Evolutionary conservation across 2,329 filamentous ascomycete species (phyloP).

Genomic region (Anthostomella pinea): DNA sequence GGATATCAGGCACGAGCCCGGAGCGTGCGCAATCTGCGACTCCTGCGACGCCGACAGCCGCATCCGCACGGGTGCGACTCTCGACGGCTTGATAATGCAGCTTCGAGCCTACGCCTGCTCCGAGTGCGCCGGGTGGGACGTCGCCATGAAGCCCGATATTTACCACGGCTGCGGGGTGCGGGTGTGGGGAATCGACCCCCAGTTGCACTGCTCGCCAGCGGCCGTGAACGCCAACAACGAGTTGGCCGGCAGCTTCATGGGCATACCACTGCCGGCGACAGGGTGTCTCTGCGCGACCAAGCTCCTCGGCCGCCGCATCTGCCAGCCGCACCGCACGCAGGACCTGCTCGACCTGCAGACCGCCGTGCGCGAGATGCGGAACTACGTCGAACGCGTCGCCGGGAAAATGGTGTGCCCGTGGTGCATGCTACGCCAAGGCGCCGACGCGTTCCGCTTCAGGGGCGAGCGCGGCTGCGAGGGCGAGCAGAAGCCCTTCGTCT

Average conservation of each 20-base stretch:
- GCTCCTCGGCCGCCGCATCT: constrained; percentile 32
- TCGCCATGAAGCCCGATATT: too few relatives aligned
- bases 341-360: constrained; percentile 25
- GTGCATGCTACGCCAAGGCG: constrained; percentile 25
- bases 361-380: constrained; percentile 21
- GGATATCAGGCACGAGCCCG: constrained; percentile 12
- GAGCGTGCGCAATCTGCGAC: constrained; percentile 16
- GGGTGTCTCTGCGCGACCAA: constrained; percentile 39
- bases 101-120: constrained; percentile 30
- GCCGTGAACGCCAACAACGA: not conserved
- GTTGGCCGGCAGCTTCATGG: constrained; percentile 6
- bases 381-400: constrained; percentile 27
- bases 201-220: not conserved
- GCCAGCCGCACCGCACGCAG: constrained; percentile 34
- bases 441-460: constrained; percentile 10
- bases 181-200: not conserved
- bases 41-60: constrained; percentile 26
- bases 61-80: constrained; percentile 18
- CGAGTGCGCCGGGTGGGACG: constrained; percentile 27
- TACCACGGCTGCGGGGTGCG: not conserved
- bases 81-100: constrained; percentile 12
- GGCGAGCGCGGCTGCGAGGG: constrained; percentile 6
- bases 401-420: constrained; percentile 29
- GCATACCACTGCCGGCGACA: constrained; percentile 24
- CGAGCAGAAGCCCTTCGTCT: constrained; percentile 28